These are phyloP conservation scores for Mrakia blollopis DNA, from an alignment of 768 basidiomycete species.

Conservation along the genomic window DNA sequence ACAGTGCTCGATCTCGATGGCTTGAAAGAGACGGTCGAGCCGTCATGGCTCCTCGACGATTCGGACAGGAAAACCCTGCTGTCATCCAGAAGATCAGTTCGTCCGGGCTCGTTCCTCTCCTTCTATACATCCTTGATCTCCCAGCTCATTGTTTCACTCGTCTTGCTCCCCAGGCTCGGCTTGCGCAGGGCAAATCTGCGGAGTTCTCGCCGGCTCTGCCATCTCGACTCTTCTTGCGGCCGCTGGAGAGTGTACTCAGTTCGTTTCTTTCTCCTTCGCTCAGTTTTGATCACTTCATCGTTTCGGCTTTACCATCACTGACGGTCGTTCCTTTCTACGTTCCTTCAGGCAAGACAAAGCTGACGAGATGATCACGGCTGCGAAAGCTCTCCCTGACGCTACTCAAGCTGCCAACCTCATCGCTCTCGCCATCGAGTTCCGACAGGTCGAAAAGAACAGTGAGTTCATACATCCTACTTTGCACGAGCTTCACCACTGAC, in stretches of 20 bases:
- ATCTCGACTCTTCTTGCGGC: not conserved
- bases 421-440: not conserved
- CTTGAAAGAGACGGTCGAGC: slow-evolving; percentile 11
- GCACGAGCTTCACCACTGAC: not conserved
- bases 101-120: too few relatives aligned
- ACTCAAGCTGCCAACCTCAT: not conserved
- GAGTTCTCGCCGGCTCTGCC: not conserved
- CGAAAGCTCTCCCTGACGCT: not conserved
- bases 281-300: too few relatives aligned
- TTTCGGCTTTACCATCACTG: too few relatives aligned
- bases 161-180: not conserved
- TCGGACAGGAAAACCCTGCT: not conserved
- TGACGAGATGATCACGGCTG: not conserved
- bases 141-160: too few relatives aligned
- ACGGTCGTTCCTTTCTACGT: not conserved
- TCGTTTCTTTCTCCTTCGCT: not conserved
- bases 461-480: too few relatives aligned
- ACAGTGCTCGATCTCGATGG: not conserved
- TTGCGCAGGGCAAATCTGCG: slow-evolving; percentile 3
- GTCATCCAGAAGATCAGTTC: not conserved
- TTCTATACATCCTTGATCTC: too few relatives aligned
- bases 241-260: not conserved
- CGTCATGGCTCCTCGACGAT: slow-evolving; percentile 7
- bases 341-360: not conserved
- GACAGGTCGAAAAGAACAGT: slow-evolving; percentile 12